phyloP scores from a whole-genome alignment of 495 filamentous ascomycete genomes.

The Penicillium tannophilum region DNA sequence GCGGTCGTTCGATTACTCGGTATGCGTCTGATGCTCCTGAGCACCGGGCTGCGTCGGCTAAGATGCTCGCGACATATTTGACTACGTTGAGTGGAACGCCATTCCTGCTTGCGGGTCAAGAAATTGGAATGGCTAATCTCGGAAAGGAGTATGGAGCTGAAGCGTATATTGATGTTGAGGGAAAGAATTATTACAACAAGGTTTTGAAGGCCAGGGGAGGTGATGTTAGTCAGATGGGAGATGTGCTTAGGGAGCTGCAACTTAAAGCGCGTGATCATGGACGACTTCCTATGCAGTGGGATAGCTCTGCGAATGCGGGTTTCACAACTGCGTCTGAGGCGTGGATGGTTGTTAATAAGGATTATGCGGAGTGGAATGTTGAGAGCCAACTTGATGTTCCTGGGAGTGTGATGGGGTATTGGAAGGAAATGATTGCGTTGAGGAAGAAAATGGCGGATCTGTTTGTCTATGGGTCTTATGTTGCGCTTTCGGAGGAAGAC shows the following conservation, averaged over 20 bases:
- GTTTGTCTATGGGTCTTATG: slow-evolving; percentile 19
- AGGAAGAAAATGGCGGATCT: background rate
- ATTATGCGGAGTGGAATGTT: slow-evolving; percentile 11
- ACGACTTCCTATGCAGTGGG: slow-evolving; percentile 51
- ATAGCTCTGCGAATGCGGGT: slow-evolving; percentile 39
- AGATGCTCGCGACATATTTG: slow-evolving; percentile 57
- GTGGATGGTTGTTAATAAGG: slow-evolving; percentile 56
- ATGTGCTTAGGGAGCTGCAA: slow-evolving; percentile 49
- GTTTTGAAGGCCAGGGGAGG: slow-evolving; percentile 19
- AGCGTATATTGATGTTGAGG: slow-evolving; percentile 64
- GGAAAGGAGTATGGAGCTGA: slow-evolving; percentile 55
- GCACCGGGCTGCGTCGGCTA: slow-evolving; percentile 44
- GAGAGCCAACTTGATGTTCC: background rate
- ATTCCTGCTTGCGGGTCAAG: slow-evolving; percentile 67
- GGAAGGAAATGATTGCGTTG: background rate
- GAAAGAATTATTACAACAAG: slow-evolving; percentile 53
- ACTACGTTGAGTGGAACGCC: slow-evolving; percentile 58
- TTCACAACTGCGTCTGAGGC: slow-evolving; percentile 44
- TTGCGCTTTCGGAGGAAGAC: slow-evolving; percentile 6
- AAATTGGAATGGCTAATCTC: slow-evolving; percentile 68
- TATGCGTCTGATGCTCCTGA: slow-evolving; percentile 45
- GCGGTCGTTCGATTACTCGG: slow-evolving; percentile 55
- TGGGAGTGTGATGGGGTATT: background rate
- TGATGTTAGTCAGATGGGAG: slow-evolving; percentile 36
- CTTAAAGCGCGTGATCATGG: slow-evolving; percentile 49